Conservation (phyloP, 164 flowering plant species). For the Piper longum region DNA sequence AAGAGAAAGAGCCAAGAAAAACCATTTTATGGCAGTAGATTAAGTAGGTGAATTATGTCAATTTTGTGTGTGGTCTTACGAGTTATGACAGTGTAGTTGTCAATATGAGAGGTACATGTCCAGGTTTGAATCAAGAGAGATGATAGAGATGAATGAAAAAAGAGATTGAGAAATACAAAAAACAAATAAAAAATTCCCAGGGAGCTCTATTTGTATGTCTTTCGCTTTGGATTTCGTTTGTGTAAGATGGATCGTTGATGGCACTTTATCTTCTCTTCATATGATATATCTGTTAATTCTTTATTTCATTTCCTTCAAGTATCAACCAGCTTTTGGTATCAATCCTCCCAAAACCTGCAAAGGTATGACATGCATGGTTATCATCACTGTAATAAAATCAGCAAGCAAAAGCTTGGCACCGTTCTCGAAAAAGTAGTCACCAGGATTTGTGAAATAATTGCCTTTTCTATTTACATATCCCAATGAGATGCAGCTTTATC, state of each 20-base stretch:
- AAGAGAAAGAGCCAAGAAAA: no score
- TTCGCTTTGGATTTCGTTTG: background rate
- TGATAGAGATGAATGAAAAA: no score
- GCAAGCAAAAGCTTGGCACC: no score
- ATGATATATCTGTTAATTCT: background rate
- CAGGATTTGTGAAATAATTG: background rate
- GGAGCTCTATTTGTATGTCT: slow-evolving; percentile 2
- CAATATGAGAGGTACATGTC: no score
- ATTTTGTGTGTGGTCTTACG: no score
- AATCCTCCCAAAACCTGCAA: slow-evolving; percentile 6
- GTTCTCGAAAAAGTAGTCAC: background rate
- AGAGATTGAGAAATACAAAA: background rate
- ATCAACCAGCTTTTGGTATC: background rate
- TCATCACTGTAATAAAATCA: no score
- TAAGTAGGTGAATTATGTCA: no score
- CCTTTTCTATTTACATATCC: background rate
- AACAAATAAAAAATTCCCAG: slow-evolving; percentile 1
- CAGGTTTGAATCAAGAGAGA: no score
- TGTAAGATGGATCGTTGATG: slow-evolving; percentile 1
- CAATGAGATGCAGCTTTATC: background rate
- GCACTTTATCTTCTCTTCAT: background rate
- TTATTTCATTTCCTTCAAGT: no score
- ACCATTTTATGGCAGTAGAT: no score
- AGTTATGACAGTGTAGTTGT: no score
- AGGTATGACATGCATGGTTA: no score